phyloP scores from a whole-genome alignment of 345 rosid genomes.

The Citrus sp. region DNA sequence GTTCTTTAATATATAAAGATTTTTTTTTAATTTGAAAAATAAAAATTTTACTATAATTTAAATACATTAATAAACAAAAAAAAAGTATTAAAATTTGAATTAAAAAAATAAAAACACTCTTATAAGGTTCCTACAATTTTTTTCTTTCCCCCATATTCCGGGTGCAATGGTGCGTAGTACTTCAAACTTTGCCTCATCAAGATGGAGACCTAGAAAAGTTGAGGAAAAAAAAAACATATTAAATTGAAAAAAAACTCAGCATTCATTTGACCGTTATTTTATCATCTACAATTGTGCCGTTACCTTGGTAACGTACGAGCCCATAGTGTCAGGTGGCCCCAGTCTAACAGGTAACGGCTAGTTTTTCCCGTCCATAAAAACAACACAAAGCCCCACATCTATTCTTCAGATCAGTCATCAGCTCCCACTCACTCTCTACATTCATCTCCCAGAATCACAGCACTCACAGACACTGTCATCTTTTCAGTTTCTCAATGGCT shows the following conservation, averaged over 20 bases:
- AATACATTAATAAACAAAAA: too few species aligned
- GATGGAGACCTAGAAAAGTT: background rate
- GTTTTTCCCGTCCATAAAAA: constrained; percentile 24
- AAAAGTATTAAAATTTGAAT: too few species aligned
- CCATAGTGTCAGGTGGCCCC: constrained; percentile 8
- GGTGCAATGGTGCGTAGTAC: background rate
- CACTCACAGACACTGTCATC: background rate
- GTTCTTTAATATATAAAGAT: too few species aligned
- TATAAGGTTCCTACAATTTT: too few species aligned
- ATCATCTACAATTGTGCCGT: constrained; percentile 1
- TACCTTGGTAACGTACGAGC: background rate
- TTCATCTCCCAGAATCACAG: background rate
- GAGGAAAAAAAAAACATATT: background rate
- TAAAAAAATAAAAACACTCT: too few species aligned
- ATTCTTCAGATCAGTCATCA: background rate
- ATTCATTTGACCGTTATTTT: constrained; percentile 5
- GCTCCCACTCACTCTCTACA: background rate
- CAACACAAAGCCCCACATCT: background rate
- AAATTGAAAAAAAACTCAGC: background rate
- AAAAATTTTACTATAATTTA: too few species aligned
- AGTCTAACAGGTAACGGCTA: constrained; percentile 38
- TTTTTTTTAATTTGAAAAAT: too few species aligned
- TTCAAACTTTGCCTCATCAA: background rate
- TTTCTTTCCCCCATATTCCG: too few species aligned
- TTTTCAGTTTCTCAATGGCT: constrained; percentile 19